These are phyloP conservation scores for Saccharomyces cerevisiae DNA, from an alignment of 805 yeast species.

Conservation along the genomic window DNA sequence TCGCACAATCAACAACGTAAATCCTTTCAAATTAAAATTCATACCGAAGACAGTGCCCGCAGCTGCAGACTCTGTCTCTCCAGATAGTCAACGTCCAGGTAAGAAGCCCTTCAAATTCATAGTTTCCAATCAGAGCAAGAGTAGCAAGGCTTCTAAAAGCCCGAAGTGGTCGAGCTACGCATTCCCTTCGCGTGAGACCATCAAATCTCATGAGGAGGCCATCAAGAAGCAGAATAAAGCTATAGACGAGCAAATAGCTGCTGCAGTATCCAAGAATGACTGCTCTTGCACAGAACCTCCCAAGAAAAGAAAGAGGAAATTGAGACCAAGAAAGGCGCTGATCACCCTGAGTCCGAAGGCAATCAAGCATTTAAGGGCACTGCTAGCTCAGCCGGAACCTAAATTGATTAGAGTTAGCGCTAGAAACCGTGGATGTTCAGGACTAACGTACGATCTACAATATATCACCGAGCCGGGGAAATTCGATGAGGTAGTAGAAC, in stretches of 20 bases:
- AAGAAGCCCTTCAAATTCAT: not conserved
- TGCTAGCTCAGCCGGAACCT: conserved; percentile 77
- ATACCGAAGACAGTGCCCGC: not conserved
- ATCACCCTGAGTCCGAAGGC: conserved; percentile 76
- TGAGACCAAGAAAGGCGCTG: conserved; percentile 84
- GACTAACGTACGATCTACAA: conserved; percentile 82
- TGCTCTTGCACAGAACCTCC: conserved; percentile 6
- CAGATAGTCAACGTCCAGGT: not conserved
- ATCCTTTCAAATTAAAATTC: not conserved
- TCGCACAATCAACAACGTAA: not conserved
- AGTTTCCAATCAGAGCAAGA: not conserved
- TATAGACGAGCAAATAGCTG: conserved; percentile 6
- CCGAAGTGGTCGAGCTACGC: conserved; percentile 39
- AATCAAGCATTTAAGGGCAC: conserved; percentile 53
- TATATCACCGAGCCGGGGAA: conserved; percentile 88
- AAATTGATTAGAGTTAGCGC: conserved; percentile 88
- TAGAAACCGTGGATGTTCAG: conserved; percentile 94
- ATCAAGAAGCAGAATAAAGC: conserved; percentile 38
- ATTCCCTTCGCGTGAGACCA: conserved; percentile 30
- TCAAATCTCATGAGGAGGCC: conserved; percentile 29
- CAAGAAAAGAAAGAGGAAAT: conserved; percentile 48
- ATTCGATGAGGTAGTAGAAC: conserved; percentile 88
- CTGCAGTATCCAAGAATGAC: conserved; percentile 12
- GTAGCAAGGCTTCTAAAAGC: not conserved
- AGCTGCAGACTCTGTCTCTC: not conserved